Base-by-base conservation (phyloP, 1,139 yeast genomes). In the Lodderomyces pseudojiufengensis region DNA sequence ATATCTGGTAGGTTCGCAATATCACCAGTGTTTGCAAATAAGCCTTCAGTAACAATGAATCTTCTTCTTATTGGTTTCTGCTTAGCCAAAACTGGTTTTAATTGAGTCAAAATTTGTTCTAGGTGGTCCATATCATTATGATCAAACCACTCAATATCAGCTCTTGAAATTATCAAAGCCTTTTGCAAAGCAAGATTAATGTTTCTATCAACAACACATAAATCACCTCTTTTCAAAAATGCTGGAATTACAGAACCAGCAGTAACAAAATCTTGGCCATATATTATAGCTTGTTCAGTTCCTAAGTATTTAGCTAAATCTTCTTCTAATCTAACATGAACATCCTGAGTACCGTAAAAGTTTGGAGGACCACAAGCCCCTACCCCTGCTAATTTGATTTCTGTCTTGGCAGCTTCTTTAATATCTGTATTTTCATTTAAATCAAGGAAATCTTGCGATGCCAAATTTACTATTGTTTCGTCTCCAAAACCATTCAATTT, bases 301-400 rank as follows among this genome's bases (percentile, higher is more conserved):
- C 84, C 88, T 46, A 90, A 74, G 51, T 80, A 92, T 26, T 64
- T 59, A 7, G 96, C 80, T 45, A 92, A 64, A 46, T 80, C 83
- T 49, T 80, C 80, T 57, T 90, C 95, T 44, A 87, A 71, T 49
- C 83, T 71, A 41, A 81, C 82, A 54, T 92, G 98, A 25, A 82
- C 88, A 55, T 88, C 97, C 60, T 88, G 97, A 45, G 92, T 84
- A 42, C 98, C 99, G 59, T 90, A 92, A 51, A 92, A 92, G 42
- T 95, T 95, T 29, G 97, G 95, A 3, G 99, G 97, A 21, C 97
- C 97, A 68, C 99, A 92, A 1, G 97, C 94, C 45, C 99, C 98
- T 35, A 92, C 97, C 53, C 99, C 99, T 40, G 84, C 79, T 39
- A 70, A 69, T 32, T 70, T 67, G 43, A 92, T 80, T 22, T 79